Evolutionary conservation across 2,329 filamentous ascomycete genomes (phyloP).

Genomic region (Colletotrichum spaethianum): DNA sequence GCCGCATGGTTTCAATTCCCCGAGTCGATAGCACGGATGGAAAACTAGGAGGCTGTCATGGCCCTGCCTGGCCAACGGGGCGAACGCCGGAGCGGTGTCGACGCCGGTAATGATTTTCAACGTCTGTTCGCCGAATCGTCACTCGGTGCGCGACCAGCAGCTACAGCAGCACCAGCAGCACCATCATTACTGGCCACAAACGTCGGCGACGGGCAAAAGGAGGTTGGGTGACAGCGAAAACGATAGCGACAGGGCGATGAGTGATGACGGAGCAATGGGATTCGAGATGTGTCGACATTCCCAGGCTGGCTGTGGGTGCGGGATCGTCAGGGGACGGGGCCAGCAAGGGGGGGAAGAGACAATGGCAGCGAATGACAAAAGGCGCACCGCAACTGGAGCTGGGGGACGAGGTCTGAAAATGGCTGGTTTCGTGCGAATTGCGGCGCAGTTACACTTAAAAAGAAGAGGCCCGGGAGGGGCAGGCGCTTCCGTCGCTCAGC

Average conservation of each 20-base stretch:
- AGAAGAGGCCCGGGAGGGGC: constrained; percentile 5
- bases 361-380: not conserved
- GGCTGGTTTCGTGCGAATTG: constrained; percentile 16
- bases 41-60: not conserved
- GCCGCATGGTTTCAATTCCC: not conserved
- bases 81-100: not conserved
- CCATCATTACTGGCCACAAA: not conserved
- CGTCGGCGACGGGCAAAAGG: not conserved
- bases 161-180: no score
- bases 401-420: not conserved
- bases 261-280: not conserved
- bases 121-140: not conserved
- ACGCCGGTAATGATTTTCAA: not conserved
- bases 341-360: not conserved
- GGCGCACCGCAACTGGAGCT: not conserved
- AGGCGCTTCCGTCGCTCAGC: constrained; percentile 29
- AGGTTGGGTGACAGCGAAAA: not conserved
- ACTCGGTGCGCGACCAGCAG: not conserved
- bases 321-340: not conserved
- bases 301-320: not conserved
- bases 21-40: not conserved
- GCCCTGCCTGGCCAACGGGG: constrained; percentile 17
- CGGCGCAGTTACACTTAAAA: constrained; percentile 24
- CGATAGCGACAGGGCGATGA: not conserved
- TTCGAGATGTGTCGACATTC: not conserved